A percentile compares a stretch with the other conserved stretches of the same genome.
Evolutionary conservation across 129 eudicot genomes (phyloP).

Genomic region (Centella asiatica): DNA sequence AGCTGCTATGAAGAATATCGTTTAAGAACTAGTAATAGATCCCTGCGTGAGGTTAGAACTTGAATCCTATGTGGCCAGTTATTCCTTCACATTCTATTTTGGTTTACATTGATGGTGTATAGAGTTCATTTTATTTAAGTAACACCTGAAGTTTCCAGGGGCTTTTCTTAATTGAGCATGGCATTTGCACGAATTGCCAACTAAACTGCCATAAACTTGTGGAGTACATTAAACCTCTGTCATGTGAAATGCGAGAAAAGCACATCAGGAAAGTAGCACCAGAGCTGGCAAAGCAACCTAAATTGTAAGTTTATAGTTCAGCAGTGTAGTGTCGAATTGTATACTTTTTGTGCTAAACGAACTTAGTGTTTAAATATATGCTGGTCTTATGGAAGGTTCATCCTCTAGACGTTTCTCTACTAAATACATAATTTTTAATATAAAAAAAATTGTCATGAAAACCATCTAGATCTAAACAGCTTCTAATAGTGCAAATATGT

Average conservation of each 20-base stretch:
- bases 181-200: constrained; percentile 72
- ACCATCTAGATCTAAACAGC: too few species aligned
- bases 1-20: constrained; percentile 74
- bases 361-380: not conserved
- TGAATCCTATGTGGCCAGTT: constrained; percentile 2
- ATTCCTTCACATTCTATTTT: too few species aligned
- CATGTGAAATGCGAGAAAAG: constrained; percentile 49
- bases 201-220: constrained; percentile 84
- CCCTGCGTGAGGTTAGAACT: constrained; percentile 62
- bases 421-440: too few species aligned
- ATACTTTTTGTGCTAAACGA: not conserved
- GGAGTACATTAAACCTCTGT: constrained; percentile 48
- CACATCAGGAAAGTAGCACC: constrained; percentile 59
- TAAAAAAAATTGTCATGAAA: too few species aligned
- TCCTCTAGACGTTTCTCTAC: too few species aligned
- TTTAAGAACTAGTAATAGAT: constrained; percentile 63
- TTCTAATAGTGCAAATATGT: too few species aligned
- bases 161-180: constrained; percentile 77
- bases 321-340: constrained; percentile 1
- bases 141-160: constrained; percentile 36
- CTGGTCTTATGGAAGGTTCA: too few species aligned
- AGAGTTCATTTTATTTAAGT: constrained; percentile 4
- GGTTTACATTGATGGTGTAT: too few species aligned
- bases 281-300: constrained; percentile 43
- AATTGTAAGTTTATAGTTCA: constrained; percentile 48